Evolutionary conservation across 2,329 filamentous ascomycete genomes (phyloP).

Genomic region (Phialophora verrucosa): DNA sequence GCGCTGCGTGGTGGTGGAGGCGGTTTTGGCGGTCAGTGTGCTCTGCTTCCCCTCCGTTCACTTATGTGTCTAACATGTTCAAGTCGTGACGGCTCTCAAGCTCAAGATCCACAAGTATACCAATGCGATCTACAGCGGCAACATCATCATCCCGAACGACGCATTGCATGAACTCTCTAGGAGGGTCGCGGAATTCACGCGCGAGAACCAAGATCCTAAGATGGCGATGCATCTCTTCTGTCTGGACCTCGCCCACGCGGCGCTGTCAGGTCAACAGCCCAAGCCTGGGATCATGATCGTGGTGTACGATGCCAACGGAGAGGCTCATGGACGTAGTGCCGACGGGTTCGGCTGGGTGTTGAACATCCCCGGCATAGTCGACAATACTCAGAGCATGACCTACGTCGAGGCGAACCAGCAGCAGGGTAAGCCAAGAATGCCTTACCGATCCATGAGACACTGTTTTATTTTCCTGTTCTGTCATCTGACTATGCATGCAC

Average conservation of each 20-base stretch:
- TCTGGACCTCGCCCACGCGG: slow-evolving; percentile 16
- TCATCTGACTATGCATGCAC: no score
- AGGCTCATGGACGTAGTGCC: slow-evolving; percentile 15
- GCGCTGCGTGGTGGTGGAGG: slow-evolving; percentile 14
- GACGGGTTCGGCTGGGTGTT: slow-evolving; percentile 18
- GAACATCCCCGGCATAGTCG: background rate
- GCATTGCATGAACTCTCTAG: slow-evolving; percentile 6
- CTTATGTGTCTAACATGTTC: background rate
- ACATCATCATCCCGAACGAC: slow-evolving; percentile 11
- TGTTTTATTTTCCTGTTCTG: background rate
- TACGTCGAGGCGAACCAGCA: slow-evolving; percentile 9
- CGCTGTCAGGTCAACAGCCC: slow-evolving; percentile 10
- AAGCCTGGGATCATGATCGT: slow-evolving; percentile 10
- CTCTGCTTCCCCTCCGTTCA: background rate
- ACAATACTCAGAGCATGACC: slow-evolving; percentile 11
- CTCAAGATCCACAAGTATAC: slow-evolving; percentile 15
- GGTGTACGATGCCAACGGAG: slow-evolving; percentile 15
- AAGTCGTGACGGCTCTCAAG: slow-evolving; percentile 10
- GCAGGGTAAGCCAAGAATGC: background rate
- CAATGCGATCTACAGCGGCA: slow-evolving; percentile 6
- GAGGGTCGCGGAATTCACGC: slow-evolving; percentile 1
- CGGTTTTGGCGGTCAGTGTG: slow-evolving; percentile 8
- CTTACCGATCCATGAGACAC: background rate
- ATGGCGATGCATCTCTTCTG: slow-evolving; percentile 16
- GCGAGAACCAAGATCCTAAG: slow-evolving; percentile 9